Evolutionary conservation across 345 rosid genomes (phyloP).

Genomic region (Rhizophora mangle): DNA sequence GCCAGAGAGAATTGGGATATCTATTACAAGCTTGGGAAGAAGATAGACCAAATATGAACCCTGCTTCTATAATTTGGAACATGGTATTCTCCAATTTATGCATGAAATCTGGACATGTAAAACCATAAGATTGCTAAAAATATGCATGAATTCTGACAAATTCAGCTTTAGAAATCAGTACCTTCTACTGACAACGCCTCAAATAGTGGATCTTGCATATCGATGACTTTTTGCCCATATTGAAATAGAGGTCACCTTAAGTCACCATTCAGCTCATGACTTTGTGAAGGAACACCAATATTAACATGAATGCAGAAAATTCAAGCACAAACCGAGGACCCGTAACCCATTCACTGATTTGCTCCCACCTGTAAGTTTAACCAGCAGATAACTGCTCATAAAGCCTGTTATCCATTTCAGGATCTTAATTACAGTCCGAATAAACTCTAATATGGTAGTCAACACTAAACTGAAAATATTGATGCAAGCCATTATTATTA

Average conservation of each 20-base stretch:
- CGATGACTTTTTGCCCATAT: background rate
- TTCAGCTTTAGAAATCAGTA: constrained; percentile 1
- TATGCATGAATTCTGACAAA: background rate
- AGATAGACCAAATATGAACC: no score
- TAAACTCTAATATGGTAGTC: constrained; percentile 18
- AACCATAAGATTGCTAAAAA: background rate
- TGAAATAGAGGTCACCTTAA: constrained; percentile 1
- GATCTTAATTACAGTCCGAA: constrained; percentile 59
- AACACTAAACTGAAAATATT: constrained; percentile 1
- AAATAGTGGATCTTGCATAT: background rate
- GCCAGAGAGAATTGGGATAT: no score
- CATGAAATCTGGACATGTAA: background rate
- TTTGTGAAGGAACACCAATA: constrained; percentile 57
- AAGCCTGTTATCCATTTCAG: constrained; percentile 89
- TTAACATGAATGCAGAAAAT: constrained; percentile 50
- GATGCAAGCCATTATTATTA: background rate
- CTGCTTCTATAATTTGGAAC: no score
- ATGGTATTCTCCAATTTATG: background rate
- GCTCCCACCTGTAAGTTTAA: constrained; percentile 97
- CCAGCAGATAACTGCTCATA: constrained; percentile 94
- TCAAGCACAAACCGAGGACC: constrained; percentile 56
- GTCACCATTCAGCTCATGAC: constrained; percentile 31
- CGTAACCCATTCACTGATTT: constrained; percentile 30
- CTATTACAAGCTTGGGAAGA: no score
- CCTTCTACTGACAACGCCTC: background rate